Evolutionary conservation across 2,329 filamentous ascomycete species (phyloP).

Genomic region (Fusarium zealandicum): DNA sequence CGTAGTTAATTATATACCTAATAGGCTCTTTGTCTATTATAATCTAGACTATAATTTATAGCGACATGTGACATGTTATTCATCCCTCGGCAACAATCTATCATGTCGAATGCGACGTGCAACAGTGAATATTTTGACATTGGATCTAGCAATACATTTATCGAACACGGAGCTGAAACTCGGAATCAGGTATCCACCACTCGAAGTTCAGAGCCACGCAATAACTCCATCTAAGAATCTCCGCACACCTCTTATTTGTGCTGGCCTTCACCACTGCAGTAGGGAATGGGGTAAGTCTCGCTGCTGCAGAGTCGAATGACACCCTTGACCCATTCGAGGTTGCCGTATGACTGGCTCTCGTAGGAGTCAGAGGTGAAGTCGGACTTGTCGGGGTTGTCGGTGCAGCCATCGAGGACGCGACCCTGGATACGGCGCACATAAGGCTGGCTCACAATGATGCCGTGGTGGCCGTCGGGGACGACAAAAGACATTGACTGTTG

Average conservation of each 20-base stretch:
- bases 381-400: slow-evolving; percentile 15
- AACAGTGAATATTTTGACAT: too few relatives aligned
- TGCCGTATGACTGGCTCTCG: slow-evolving; percentile 24
- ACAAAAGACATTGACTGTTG: slow-evolving; percentile 25
- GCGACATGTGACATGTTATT: too few relatives aligned
- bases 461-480: slow-evolving; percentile 25
- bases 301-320: slow-evolving; percentile 35
- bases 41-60: too few relatives aligned
- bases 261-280: slow-evolving; percentile 30
- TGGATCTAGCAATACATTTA: too few relatives aligned
- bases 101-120: too few relatives aligned
- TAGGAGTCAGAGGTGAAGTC: slow-evolving; percentile 28
- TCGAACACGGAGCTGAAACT: too few relatives aligned
- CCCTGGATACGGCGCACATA: slow-evolving; percentile 33
- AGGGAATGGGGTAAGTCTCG: slow-evolving; percentile 32
- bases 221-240: too few relatives aligned
- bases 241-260: slow-evolving; percentile 15
- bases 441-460: slow-evolving; percentile 36
- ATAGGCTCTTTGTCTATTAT: too few relatives aligned
- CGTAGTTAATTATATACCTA: too few relatives aligned
- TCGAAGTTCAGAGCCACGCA: too few relatives aligned
- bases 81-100: too few relatives aligned
- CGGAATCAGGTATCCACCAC: too few relatives aligned
- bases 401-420: slow-evolving; percentile 25
- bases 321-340: slow-evolving; percentile 37